Base-by-base conservation (phyloP, 2,329 filamentous ascomycete species). In the Scorias spongiosa region DNA sequence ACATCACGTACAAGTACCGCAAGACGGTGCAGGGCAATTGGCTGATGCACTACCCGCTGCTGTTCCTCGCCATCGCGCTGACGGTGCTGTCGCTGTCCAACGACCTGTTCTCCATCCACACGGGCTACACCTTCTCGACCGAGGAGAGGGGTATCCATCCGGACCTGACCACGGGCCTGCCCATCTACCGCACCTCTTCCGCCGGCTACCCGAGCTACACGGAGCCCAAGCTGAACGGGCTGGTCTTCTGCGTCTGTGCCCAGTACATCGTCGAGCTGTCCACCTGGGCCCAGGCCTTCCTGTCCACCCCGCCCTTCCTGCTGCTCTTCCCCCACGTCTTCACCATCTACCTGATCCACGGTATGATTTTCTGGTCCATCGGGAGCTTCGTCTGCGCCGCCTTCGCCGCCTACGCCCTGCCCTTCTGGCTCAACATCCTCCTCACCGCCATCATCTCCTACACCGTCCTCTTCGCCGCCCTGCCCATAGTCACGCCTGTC, bases 341-440 rank as follows among this genome's bases (percentile, higher is more conserved):
- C 51, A 70, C 66, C 39, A 68, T 70, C 46, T 70, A 70, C 49
- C 53, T 70, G 9, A 59, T 69, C 46, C 67, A 70, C 51, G 67
- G 67, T 34, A 37, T 69, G 50, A 47, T 71, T 51, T 57, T 72
- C 66, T 66, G 63, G 63, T 57, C 52, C 40, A 63, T 62, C 52
- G 63, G 63, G 26, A 57, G 54, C 28, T 61, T 62, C 56, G 59
- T 64, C 29, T 55, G 61, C 49, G 52, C 63, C 2, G 51, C 56
- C 45, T 57, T 65, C 14, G 61, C 62, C 1, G 47, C 51, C 1
- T 53, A 50, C 3, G 54, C 49, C 3, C 49, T 62, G 32, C 45
- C 50, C 6, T 66, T 63, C 48, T 58, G 62, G 43, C 48, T 62
- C 40, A 63, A 60, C 18, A 56, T 64, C 11, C 49, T 61, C 7